Percentiles rank a stretch among this genome's conserved stretches.
Evolutionary conservation across 2,329 filamentous ascomycete genomes (phyloP).

Genomic region (Tolypocladium pustulatum): DNA sequence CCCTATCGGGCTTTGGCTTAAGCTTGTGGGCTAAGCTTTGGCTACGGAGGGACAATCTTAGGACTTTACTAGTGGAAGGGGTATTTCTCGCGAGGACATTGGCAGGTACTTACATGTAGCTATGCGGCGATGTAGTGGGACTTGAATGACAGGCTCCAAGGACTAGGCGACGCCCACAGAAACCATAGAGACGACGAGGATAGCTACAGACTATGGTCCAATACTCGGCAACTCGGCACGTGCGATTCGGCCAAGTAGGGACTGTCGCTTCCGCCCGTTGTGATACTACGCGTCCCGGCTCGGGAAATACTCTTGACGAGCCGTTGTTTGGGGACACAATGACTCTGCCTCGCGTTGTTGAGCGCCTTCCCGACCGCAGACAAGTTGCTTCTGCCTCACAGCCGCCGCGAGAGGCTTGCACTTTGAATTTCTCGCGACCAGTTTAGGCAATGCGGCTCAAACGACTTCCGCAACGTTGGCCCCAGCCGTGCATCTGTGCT

Average conservation of each 20-base stretch:
- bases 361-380: neutral
- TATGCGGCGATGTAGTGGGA: too few species aligned
- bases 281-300: neutral
- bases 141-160: neutral
- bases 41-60: too few species aligned
- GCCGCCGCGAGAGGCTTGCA: conserved; percentile 9
- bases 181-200: neutral
- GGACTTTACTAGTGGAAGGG: too few species aligned
- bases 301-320: neutral
- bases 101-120: too few species aligned
- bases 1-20: too few species aligned
- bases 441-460: conserved; percentile 10
- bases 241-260: neutral
- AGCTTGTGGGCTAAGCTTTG: too few species aligned
- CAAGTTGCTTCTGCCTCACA: neutral
- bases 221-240: neutral
- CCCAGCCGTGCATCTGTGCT: conserved; percentile 15
- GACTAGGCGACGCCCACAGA: neutral
- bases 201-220: neutral
- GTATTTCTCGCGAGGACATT: too few species aligned
- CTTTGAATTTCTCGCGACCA: conserved; percentile 12
- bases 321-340: too few species aligned
- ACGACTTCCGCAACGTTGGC: conserved; percentile 6
- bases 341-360: too few species aligned
- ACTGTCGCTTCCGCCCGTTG: neutral